Conservation (phyloP, 805 yeast genomes). For the Cyberlindnera sargentensis region DNA sequence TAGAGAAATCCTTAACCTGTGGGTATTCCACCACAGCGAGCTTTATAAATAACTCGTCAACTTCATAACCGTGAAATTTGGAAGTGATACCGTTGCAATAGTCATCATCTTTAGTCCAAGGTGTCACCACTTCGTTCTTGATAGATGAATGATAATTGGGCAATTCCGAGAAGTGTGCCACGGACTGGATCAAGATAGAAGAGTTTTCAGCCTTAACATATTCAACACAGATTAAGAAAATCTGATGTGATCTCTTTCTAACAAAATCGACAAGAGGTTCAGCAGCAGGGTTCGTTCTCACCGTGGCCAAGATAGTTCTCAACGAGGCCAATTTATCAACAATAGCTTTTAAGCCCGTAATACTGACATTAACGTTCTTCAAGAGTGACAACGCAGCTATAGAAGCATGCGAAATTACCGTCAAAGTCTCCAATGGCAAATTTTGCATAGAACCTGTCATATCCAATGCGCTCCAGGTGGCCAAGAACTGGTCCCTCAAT, state of each 20-base stretch:
- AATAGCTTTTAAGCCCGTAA: conserved; percentile 41
- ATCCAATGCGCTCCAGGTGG: conserved; percentile 55
- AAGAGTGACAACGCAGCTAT: conserved; percentile 50
- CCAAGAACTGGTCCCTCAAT: conserved; percentile 51
- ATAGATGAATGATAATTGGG: conserved; percentile 13
- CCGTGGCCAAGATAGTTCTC: conserved; percentile 7
- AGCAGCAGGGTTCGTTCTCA: conserved; percentile 5
- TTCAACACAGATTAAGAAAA: conserved; percentile 31
- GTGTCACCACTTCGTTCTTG: conserved; percentile 14
- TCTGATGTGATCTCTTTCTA: conserved; percentile 38
- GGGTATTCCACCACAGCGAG: conserved; percentile 7
- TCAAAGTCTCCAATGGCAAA: conserved; percentile 29
- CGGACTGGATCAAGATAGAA: conserved; percentile 29
- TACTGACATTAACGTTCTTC: conserved; percentile 32
- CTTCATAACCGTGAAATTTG: conserved; percentile 29
- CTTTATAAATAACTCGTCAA: conserved; percentile 33
- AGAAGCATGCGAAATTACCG: conserved; percentile 51
- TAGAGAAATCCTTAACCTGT: conserved; percentile 11
- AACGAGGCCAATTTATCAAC: conserved; percentile 25
- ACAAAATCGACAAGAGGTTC: conserved; percentile 22
- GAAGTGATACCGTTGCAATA: conserved; percentile 49
- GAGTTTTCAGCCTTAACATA: conserved; percentile 19
- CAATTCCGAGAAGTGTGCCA: conserved; percentile 37
- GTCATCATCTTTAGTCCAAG: conserved; percentile 28
- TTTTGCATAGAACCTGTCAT: conserved; percentile 2